Evolutionary conservation across 73 alveolate species (phyloP).

Genomic region (Paramecium tetraurelia): DNA sequence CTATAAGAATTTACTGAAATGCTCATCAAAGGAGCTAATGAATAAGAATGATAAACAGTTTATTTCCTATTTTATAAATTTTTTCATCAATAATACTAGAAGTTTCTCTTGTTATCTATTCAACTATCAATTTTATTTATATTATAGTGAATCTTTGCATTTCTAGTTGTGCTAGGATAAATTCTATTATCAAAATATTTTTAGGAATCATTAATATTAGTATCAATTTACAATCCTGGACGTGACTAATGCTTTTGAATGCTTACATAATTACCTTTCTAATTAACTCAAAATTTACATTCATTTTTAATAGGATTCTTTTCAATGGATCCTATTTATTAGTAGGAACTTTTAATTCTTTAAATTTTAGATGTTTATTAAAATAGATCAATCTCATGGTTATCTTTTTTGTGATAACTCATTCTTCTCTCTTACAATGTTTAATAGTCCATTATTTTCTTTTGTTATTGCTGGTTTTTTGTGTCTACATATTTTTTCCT

Average conservation of each 20-base stretch:
- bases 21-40: not conserved
- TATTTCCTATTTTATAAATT: not conserved
- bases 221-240: not conserved
- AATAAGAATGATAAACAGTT: not conserved
- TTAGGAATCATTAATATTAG: not conserved
- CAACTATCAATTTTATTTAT: not conserved
- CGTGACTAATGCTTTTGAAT: not conserved
- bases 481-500: not conserved
- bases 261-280: not conserved
- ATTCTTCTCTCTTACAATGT: not conserved
- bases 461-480: not conserved
- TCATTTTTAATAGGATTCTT: not conserved
- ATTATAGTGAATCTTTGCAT: not conserved
- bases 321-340: not conserved
- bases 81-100: not conserved
- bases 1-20: slow-evolving; percentile 15
- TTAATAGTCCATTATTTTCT: not conserved
- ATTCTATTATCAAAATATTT: not conserved
- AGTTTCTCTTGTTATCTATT: not conserved
- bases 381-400: not conserved
- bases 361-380: not conserved
- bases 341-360: not conserved
- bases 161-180: not conserved
- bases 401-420: not conserved
- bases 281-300: not conserved